Base-by-base conservation (phyloP, 192 early-diverging fungal genomes). In the Linnemannia zychae region DNA sequence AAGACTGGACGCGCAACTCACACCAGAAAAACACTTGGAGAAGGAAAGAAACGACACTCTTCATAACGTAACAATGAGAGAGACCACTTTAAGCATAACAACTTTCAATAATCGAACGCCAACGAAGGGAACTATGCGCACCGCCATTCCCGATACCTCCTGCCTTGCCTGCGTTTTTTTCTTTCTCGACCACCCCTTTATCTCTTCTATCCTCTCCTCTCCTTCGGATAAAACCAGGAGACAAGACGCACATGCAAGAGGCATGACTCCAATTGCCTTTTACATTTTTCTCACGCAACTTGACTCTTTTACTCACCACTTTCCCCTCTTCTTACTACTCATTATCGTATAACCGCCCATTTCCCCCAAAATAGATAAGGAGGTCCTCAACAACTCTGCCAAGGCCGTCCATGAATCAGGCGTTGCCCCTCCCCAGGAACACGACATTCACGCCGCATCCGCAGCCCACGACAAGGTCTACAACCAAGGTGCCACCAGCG, bases 391-490 rank as follows among this genome's bases (percentile, higher is more conserved):
- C 7, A 48, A 47, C 6, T 72, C 76, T n/a, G 34, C 67, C 13
- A 48, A 79, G 34, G 71, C 52, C 13, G 73, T 57, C 28, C 22
- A 36, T 3, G 53, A 71, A 52, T 22, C 22, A 11, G 74, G 72
- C 66, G 77, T 79, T n/a, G 20, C 7, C 7, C 57, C 82, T 33
- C 68, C 82, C 12, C 31, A 48, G 16, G 77, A 79, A 16, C 17
- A 36, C 4, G 82, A 85, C n/a, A 57, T 85, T 22, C 47, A 75
- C 60, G 82, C 65, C 0, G 82, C 77, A 24, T 79, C 57, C 37
- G 57, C 40, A 2, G 82, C 63, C 0, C 82, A 85, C 77, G 69
- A 79, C 7, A 79, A 85, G 74, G 83, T 85, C 36, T 85, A 85
- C 57, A 16, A 79, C 38, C 52, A 79, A 31, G 83, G 83, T 18